phyloP scores from a whole-genome alignment of 179 eudicot species.

The Pouteria campechiana region DNA sequence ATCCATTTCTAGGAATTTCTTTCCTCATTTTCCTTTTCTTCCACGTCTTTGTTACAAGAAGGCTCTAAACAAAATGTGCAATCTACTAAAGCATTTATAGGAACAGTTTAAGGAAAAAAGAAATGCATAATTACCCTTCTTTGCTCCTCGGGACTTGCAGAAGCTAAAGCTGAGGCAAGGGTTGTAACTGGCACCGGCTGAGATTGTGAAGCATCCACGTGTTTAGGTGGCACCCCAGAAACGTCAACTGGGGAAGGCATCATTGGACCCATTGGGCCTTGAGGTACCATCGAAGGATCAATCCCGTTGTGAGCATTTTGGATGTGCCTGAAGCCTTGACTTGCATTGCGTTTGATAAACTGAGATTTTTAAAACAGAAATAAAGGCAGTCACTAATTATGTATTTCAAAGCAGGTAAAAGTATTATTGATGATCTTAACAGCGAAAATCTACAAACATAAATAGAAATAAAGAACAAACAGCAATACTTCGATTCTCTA shows the following conservation, averaged over 20 bases:
- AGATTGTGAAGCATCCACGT: constrained; percentile 21
- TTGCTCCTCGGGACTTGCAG: constrained; percentile 40
- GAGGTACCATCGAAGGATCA: constrained; percentile 26
- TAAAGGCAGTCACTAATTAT: constrained; percentile 11
- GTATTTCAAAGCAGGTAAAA: constrained; percentile 30
- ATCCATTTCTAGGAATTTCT: too few relatives aligned
- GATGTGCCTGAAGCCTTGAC: neutral
- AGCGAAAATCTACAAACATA: too few relatives aligned
- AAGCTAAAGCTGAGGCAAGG: constrained; percentile 41
- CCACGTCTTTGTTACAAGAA: too few relatives aligned
- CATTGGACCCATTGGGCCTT: constrained; percentile 29
- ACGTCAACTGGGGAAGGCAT: constrained; percentile 24
- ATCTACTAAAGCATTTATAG: too few relatives aligned
- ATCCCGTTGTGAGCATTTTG: constrained; percentile 46
- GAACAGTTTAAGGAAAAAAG: too few relatives aligned
- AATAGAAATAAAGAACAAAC: too few relatives aligned
- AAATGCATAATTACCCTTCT: constrained; percentile 48
- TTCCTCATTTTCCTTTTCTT: too few relatives aligned
- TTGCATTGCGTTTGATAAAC: neutral
- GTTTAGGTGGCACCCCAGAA: constrained; percentile 27
- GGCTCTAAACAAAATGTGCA: too few relatives aligned
- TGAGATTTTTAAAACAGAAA: neutral
- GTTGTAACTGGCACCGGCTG: constrained; percentile 39
- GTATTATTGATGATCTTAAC: too few relatives aligned
- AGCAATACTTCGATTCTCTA: too few relatives aligned